Evolutionary conservation across 345 rosid species (phyloP).

Genomic region (Eucalyptus leucophloia): DNA sequence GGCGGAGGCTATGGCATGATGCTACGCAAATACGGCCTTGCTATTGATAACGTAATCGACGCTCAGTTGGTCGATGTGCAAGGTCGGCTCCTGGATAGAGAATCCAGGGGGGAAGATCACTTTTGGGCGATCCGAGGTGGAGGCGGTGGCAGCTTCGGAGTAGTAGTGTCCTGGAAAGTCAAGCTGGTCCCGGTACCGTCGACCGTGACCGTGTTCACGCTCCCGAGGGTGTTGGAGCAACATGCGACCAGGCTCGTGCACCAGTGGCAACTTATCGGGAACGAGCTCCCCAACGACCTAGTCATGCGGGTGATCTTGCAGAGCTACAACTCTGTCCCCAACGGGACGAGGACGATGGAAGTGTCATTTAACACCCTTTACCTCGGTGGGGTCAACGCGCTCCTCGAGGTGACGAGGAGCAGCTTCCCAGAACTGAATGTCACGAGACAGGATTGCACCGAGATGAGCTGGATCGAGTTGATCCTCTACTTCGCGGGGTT

Average conservation of each 20-base stretch:
- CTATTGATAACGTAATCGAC: neutral
- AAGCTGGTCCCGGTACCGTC: neutral
- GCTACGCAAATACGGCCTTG: neutral
- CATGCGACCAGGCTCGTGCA: neutral
- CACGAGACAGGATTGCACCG: too few relatives aligned
- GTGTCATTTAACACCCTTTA: constrained; percentile 4
- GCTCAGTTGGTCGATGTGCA: neutral
- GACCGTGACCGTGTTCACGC: neutral
- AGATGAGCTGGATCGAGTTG: too few relatives aligned
- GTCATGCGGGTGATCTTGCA: neutral
- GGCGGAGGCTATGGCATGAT: neutral
- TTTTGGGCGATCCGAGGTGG: neutral
- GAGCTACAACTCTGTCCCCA: neutral
- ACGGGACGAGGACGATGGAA: neutral
- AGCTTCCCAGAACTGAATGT: too few relatives aligned
- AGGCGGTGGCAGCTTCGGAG: neutral
- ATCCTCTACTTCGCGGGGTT: too few relatives aligned
- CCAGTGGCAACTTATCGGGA: neutral
- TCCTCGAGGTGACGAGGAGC: too few relatives aligned
- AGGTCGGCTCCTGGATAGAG: neutral
- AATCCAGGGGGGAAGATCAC: neutral
- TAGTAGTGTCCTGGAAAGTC: neutral
- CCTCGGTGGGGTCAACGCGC: too few relatives aligned
- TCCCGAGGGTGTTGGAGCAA: neutral
- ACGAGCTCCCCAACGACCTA: neutral